Conservation (phyloP, 176 grass and related monocot genomes). For the Ensete ventricosum region DNA sequence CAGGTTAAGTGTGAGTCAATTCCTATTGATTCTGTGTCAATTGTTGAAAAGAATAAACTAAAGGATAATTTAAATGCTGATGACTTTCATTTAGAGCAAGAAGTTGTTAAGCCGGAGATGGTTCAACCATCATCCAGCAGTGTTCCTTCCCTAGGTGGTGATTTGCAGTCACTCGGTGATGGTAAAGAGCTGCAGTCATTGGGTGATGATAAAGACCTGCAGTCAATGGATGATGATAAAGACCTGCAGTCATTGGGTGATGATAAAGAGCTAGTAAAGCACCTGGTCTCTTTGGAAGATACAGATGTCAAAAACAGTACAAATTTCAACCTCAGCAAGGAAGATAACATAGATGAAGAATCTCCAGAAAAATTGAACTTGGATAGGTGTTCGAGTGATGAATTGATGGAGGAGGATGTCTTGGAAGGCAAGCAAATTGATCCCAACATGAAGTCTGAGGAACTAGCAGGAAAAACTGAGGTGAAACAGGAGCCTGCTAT, state of each 20-base stretch:
- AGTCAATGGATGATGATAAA: conserved; percentile 34
- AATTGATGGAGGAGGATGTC: conserved; percentile 95
- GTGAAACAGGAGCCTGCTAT: conserved; percentile 34
- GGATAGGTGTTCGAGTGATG: conserved; percentile 99
- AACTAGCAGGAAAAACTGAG: conserved; percentile 30
- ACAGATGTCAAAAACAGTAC: conserved; percentile 35
- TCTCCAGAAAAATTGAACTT: conserved; percentile 95
- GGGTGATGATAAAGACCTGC: conserved; percentile 40
- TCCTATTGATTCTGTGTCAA: conserved; percentile 84
- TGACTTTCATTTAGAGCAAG: conserved; percentile 99
- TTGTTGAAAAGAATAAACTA: conserved; percentile 81
- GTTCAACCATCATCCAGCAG: conserved; percentile 58
- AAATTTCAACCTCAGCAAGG: conserved; percentile 45
- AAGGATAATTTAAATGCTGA: conserved; percentile 98
- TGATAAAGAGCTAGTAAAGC: conserved; percentile 61
- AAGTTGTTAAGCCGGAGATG: conserved; percentile 88
- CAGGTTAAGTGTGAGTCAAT: conserved; percentile 86
- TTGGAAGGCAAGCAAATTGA: conserved; percentile 64
- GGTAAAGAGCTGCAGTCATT: conserved; percentile 36
- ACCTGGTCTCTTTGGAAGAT: conserved; percentile 64
- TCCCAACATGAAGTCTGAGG: conserved; percentile 43
- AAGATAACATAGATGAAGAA: conserved; percentile 31
- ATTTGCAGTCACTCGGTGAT: conserved; percentile 44
- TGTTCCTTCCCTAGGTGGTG: conserved; percentile 60
- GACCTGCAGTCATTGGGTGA: conserved; percentile 45